Evolutionary conservation across 106 monocot genomes (phyloP), one percentile per base, ranked within the genome.

Genomic region (Phalaenopsis equestris): DNA sequence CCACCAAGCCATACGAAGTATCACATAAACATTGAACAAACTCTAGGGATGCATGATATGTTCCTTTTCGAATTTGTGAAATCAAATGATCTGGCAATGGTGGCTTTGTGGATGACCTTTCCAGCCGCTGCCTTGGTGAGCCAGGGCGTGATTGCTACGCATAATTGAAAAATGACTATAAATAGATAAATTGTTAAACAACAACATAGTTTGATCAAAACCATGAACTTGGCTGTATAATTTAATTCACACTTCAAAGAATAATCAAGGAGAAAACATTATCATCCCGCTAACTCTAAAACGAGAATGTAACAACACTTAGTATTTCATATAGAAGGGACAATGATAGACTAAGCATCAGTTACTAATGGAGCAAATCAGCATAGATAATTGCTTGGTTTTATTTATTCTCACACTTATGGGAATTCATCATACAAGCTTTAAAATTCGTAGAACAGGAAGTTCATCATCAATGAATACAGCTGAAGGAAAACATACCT

Each of bases 11-110:
- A 87, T 95, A 99, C 21, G 99, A 99, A 41, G 99, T 99, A 68
- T 99, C 95, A 81, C 99, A 99, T 81, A 99, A 86, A 81, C 93
- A 79, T 68, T 93, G 99, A 75, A 99, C 99, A 87, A 99, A 93
- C 65, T 99, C 99, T 84, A 99, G 80, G 19, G 99, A 95, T 84
- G 81, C 86, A 90, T 99, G 95, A 79, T 99, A 99, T 41, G 90
- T 85, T 42, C 88, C 92, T 82, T 91, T 99, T 23, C 99, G 90
- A 78, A 93, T 82, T 83, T 93, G 91, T 70, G 99, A 87, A 80
- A 87, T 88, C 57, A 77, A 75, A 77, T 82, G 87, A 83, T 81
- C 93, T 24, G 99, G 99, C 85, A 99, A 91, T 75, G 99, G 99
- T 72, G 99, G 99, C 72, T 93, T 99, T 83, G 90, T 81, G 84